Percentiles rank a stretch among this genome's conserved stretches.
Evolutionary conservation across 2,329 filamentous ascomycete genomes (phyloP).

Genomic region (Apiospora saccharicola): DNA sequence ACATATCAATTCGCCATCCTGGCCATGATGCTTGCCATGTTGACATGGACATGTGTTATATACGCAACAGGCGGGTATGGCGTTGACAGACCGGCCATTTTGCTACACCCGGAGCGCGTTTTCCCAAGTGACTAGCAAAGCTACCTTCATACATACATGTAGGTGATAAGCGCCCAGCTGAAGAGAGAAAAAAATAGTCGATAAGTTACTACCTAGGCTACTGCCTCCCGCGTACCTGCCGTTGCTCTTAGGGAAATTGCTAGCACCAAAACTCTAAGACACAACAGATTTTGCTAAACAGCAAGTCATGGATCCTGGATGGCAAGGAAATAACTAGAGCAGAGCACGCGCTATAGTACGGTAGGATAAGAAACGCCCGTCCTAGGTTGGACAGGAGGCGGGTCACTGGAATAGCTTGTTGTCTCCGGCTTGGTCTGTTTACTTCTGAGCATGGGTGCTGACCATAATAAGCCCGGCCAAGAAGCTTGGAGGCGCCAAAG

Average conservation of each 20-base stretch:
- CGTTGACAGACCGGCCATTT: background rate
- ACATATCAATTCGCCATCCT: background rate
- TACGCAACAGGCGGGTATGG: background rate
- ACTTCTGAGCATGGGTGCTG: background rate
- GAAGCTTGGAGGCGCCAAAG: constrained; percentile 1
- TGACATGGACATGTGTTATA: background rate
- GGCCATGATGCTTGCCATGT: background rate
- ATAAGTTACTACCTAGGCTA: background rate
- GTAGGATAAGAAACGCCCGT: background rate
- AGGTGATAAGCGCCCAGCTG: background rate
- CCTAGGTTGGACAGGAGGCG: background rate
- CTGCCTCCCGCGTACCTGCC: background rate
- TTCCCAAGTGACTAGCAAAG: background rate
- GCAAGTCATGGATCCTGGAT: background rate
- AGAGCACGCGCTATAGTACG: background rate
- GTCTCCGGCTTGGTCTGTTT: background rate
- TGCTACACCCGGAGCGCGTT: background rate
- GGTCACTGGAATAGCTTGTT: background rate
- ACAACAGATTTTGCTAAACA: background rate
- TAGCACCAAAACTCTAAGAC: background rate
- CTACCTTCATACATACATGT: too few relatives aligned
- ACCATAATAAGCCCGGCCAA: constrained; percentile 9
- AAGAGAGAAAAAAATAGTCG: too few relatives aligned
- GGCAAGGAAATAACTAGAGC: background rate
- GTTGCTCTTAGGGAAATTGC: background rate